These are phyloP conservation scores for Colletotrichum tropicicola DNA, from an alignment of 2,329 filamentous ascomycete species.

Conservation along the genomic window DNA sequence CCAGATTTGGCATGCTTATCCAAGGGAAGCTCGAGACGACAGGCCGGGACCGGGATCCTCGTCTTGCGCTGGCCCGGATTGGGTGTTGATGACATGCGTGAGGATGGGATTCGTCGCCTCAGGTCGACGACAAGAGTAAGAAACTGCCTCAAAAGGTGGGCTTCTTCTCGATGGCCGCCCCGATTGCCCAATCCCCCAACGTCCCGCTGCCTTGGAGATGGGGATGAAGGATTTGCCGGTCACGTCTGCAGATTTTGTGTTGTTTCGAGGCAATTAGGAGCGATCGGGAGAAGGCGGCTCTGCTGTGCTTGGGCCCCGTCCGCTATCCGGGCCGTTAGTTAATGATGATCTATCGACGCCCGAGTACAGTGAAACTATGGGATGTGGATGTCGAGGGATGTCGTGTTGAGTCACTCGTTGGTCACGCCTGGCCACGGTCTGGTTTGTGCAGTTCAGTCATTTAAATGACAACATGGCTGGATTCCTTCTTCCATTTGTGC, in stretches of 20 bases:
- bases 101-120: not conserved
- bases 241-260: conserved; percentile 2
- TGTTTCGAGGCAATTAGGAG: not conserved
- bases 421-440: no score
- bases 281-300: conserved; percentile 24
- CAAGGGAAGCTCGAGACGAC: not conserved
- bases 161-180: no score
- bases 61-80: not conserved
- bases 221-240: not conserved
- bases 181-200: not conserved
- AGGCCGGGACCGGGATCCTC: not conserved
- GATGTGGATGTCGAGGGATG: no score
- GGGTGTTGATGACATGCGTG: not conserved
- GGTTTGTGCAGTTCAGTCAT: no score
- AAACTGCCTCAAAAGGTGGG: not conserved
- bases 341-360: no score
- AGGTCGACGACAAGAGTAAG: not conserved
- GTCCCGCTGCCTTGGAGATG: not conserved
- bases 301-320: not conserved
- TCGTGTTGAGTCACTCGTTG: no score
- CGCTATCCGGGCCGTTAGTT: not conserved
- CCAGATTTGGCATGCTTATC: not conserved
- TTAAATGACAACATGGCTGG: no score
- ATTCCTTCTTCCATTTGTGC: no score
- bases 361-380: no score